Conservation (phyloP, 129 eudicot species). For the Saussurea involucrata region DNA sequence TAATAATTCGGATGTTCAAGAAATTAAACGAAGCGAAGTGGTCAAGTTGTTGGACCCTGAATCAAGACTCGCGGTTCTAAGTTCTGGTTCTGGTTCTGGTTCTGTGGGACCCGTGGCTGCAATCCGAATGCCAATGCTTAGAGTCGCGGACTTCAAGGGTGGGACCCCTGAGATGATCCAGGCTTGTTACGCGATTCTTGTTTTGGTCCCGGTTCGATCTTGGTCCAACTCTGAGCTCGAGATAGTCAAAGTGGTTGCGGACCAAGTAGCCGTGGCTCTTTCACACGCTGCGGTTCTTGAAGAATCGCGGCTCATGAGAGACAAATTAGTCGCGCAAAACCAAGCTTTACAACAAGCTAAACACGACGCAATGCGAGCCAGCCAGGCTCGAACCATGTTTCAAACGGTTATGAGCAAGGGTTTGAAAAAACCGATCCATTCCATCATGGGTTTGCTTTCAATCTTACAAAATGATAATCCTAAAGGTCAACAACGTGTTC, state of each 20-base stretch:
- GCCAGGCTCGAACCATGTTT: slow-evolving; percentile 59
- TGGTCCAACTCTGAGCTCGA: slow-evolving; percentile 67
- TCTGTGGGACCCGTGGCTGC: slow-evolving; percentile 67
- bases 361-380: slow-evolving; percentile 69
- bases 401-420: slow-evolving; percentile 69
- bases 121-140: slow-evolving; percentile 78
- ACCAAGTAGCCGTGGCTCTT: slow-evolving; percentile 82
- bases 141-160: slow-evolving; percentile 64
- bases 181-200: slow-evolving; percentile 65
- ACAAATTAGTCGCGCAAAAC: slow-evolving; percentile 60
- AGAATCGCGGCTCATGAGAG: slow-evolving; percentile 73
- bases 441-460: slow-evolving; percentile 64
- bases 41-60: slow-evolving; percentile 53
- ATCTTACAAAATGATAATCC: slow-evolving; percentile 50
- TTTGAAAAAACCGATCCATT: slow-evolving; percentile 72
- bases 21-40: slow-evolving; percentile 47
- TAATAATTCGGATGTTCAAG: slow-evolving; percentile 52
- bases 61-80: slow-evolving; percentile 46
- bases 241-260: slow-evolving; percentile 66
- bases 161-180: slow-evolving; percentile 70
- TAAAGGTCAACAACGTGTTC: slow-evolving; percentile 34
- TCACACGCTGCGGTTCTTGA: slow-evolving; percentile 82
- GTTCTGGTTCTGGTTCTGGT: slow-evolving; percentile 45
- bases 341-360: slow-evolving; percentile 62
- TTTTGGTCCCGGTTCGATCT: slow-evolving; percentile 48